Base-by-base conservation (phyloP, 192 early-diverging fungal genomes). In the Backusella morwellensis region DNA sequence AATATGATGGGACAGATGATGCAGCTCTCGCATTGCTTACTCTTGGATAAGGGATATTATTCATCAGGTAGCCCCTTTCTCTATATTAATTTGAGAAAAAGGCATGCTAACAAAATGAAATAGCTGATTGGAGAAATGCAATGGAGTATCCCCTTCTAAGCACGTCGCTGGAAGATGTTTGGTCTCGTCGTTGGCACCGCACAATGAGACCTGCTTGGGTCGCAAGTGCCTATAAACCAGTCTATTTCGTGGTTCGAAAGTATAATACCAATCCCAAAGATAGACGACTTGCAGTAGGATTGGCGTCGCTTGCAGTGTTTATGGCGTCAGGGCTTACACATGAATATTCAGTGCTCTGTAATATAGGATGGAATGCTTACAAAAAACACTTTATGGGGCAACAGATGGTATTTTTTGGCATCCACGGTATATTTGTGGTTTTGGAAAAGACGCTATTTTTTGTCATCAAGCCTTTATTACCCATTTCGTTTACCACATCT, bases 141-240 rank as follows among this genome's bases (percentile, higher is more conserved):
- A 77, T 77, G 76, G 47, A 70, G 4, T 59, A 77, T 72, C 76
- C 70, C 34, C 44, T 77, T 23, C 15, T 72, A 19, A 15, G 47
- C 4, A 29, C 47, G 23, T 77, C 70, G 4, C 14, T 77, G 14
- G 70, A 66, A 23, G 70, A 77, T 8, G 36, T 72, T 4, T 77
- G 76, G 76, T 77, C 76, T 3, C 36, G 29, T 41, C 67, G 76
- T 1, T 77, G 76, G 76, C 76, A 77, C 35, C 76, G 69, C 17
- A 32, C 70, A 17, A 59, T 77, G 19, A 41, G 68, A 44, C 41
- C 47, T 8, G 34, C 69, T 0, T 77, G 76, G 76, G 19, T 77
- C 8, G 44, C 69, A 6, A 54, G 41, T 38, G 47, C 76, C 11
- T 77, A 70, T 42, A 69, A 68, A 35, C 76, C 76, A 7, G 59